Evolutionary conservation across 1,284 basidiomycete genomes (phyloP), one percentile per base, ranked within the genome.

Genomic region (Leccinum griseonigrum): DNA sequence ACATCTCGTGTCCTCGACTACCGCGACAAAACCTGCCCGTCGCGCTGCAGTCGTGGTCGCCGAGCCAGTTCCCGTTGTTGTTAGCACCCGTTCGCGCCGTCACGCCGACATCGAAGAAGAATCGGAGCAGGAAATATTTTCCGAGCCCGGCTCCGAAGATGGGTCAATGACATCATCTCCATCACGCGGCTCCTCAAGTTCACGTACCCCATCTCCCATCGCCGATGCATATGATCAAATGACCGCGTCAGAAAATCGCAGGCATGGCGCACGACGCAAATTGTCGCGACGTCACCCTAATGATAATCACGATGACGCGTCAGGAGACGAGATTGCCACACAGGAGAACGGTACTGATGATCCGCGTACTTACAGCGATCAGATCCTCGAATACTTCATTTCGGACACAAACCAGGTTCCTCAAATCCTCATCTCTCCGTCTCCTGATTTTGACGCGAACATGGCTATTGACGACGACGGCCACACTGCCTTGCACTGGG

Each of bases 341-440:
- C 74, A 73, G 46, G 60, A 75, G 40, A 83, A 82, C 61, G 81
- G 79, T 29, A 65, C 66, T 6, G 73, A 73, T 52, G 84, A 85
- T 66, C 77, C 81, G 26, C 80, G 85, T 57, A 79, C 81, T 28
- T 99, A 99, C 72, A 95, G 91, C 52, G 96, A 98, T 75, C 92
- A 96, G 74, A 96, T 99, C 64, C 83, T 99, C 68, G 97, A 99
- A 79, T 99, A 98, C 78, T 99, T 99, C 77, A 96, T 99, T 69
- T 98, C 97, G 53, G 97, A 99, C 76, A 93, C 95, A 50, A 94
- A 93, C 66, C 92, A 96, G 71, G 89, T 98, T 46, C 97, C 97
- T 4, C 81, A 86, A 28, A 83, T 98, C 60, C 87, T 99, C 69
- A 89, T 97, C 63, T 85, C 85, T 54, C 97, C 97, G 4, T 96